Conservation (phyloP, 306 rosid genomes). For the Dryas alaskensis region DNA sequence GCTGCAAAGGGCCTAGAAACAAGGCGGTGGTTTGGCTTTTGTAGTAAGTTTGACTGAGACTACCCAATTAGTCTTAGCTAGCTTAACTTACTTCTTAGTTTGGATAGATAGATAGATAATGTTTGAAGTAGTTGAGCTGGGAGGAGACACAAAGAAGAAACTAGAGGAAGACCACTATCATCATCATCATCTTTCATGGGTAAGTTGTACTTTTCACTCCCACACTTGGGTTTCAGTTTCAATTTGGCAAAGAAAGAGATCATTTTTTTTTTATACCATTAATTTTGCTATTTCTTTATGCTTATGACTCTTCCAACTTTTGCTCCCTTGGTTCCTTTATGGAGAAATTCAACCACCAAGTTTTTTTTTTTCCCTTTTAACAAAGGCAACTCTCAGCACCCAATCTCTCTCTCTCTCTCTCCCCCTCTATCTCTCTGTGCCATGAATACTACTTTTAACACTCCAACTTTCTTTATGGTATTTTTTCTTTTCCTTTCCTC, state of each 20-base stretch:
- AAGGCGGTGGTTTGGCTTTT: conserved; percentile 64
- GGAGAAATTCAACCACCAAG: conserved; percentile 58
- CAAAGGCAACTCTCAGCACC: conserved; percentile 35
- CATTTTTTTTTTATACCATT: background rate
- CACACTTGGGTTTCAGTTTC: conserved; percentile 33
- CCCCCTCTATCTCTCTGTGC: background rate
- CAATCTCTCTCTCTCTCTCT: too few species aligned
- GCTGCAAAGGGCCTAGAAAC: conserved; percentile 18
- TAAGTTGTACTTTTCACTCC: conserved; percentile 32
- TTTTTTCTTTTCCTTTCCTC: conserved; percentile 24
- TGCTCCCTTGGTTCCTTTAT: conserved; percentile 19
- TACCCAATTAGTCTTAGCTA: background rate
- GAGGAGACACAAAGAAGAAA: conserved; percentile 19
- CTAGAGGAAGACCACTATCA: background rate
- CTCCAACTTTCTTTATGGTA: conserved; percentile 33
- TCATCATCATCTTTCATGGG: conserved; percentile 41
- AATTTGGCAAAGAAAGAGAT: conserved; percentile 29
- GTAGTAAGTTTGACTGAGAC: conserved; percentile 39
- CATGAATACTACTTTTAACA: conserved; percentile 61
- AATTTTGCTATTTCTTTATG: conserved; percentile 10
- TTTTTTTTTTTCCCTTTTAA: conserved; percentile 20
- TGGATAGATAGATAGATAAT: conserved; percentile 1
- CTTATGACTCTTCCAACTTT: conserved; percentile 25
- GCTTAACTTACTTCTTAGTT: background rate
- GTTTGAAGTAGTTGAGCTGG: conserved; percentile 5